A percentile compares a stretch with the other conserved stretches of the same genome.
phyloP scores from a whole-genome alignment of 176 grass and related monocot species.

The Avena eriantha region DNA sequence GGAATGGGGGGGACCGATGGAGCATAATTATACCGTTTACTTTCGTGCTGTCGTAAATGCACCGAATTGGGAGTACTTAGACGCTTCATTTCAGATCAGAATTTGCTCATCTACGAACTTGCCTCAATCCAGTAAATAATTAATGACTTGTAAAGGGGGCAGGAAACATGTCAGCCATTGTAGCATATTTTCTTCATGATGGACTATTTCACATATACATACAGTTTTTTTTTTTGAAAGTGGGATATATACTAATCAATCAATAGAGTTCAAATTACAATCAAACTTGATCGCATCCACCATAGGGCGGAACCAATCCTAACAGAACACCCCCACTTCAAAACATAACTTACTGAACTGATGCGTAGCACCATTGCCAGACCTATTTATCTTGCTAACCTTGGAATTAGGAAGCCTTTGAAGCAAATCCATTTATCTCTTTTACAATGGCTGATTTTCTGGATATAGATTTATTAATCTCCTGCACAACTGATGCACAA shows the following conservation, averaged over 20 bases:
- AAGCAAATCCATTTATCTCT: neutral
- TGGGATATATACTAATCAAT: neutral
- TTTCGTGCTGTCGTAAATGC: conserved; percentile 31
- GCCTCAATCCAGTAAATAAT: conserved; percentile 33
- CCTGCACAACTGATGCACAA: neutral
- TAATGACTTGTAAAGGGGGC: conserved; percentile 20
- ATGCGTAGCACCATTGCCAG: neutral
- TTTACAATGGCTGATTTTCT: neutral
- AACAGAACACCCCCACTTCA: neutral
- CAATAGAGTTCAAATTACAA: neutral
- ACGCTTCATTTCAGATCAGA: neutral
- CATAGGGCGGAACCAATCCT: neutral
- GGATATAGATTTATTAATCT: neutral
- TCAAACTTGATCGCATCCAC: neutral
- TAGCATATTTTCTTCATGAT: neutral
- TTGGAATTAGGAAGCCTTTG: neutral
- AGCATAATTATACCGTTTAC: neutral
- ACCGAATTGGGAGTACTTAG: neutral
- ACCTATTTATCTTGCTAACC: neutral
- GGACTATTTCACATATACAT: conserved; percentile 20
- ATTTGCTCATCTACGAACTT: conserved; percentile 9
- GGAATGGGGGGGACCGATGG: neutral
- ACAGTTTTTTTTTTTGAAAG: neutral
- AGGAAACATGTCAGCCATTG: conserved; percentile 13
- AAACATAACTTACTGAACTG: neutral